Conservation (phyloP, 169 alveolate species). For the Cryptosporidium meleagridis region DNA sequence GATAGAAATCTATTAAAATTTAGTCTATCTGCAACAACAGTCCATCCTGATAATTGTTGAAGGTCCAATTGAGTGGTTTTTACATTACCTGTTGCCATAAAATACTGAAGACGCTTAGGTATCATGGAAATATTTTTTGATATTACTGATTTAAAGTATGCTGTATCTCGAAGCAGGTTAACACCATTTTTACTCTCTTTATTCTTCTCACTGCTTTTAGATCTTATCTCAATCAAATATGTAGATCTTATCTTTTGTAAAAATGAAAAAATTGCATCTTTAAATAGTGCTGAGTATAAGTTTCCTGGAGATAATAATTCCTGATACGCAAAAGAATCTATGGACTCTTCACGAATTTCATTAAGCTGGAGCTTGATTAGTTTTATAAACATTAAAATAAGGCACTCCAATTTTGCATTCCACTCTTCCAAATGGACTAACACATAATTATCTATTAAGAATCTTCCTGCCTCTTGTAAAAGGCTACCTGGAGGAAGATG, state of each 20-base stretch:
- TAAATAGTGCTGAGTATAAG: slow-evolving; percentile 83
- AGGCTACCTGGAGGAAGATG: slow-evolving; percentile 89
- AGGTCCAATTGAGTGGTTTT: slow-evolving; percentile 87
- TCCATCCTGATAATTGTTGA: slow-evolving; percentile 96
- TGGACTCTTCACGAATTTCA: slow-evolving; percentile 64
- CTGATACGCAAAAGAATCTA: slow-evolving; percentile 88
- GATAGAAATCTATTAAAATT: slow-evolving; percentile 96
- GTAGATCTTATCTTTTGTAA: slow-evolving; percentile 77
- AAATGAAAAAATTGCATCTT: slow-evolving; percentile 82
- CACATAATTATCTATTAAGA: slow-evolving; percentile 91
- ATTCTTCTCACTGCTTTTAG: slow-evolving; percentile 18
- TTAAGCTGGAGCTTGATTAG: slow-evolving; percentile 82
- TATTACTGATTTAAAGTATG: slow-evolving; percentile 20
- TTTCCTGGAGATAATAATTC: slow-evolving; percentile 88
- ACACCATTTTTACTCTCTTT: slow-evolving; percentile 10
- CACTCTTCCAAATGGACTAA: slow-evolving; percentile 92
- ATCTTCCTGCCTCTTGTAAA: slow-evolving; percentile 94
- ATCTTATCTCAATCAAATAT: slow-evolving; percentile 76
- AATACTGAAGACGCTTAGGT: slow-evolving; percentile 90
- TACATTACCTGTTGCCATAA: slow-evolving; percentile 97
- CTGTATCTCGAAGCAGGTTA: slow-evolving; percentile 22
- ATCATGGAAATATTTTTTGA: slow-evolving; percentile 52
- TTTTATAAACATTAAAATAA: slow-evolving; percentile 94
- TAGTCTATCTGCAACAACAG: slow-evolving; percentile 98
- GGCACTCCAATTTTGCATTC: slow-evolving; percentile 93